A percentile compares a stretch with the other conserved stretches of the same genome.
Evolutionary conservation across 495 filamentous ascomycete genomes (phyloP).

Genomic region (Aspergillus conjunctus): DNA sequence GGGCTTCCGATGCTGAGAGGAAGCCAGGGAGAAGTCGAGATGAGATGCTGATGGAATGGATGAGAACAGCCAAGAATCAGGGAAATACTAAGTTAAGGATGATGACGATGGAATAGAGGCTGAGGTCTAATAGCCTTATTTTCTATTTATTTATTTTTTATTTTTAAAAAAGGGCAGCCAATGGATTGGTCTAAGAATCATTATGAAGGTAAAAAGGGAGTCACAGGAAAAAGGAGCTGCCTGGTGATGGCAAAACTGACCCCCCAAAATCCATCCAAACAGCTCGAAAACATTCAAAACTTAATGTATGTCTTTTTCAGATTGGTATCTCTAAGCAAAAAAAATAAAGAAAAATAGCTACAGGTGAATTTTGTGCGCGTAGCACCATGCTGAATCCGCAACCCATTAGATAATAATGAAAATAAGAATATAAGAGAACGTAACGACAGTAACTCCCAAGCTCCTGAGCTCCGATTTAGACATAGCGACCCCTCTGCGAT

Average conservation of each 20-base stretch:
- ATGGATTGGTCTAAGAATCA: too few species aligned
- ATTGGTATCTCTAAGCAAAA: constrained; percentile 40
- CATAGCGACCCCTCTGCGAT: constrained; percentile 2
- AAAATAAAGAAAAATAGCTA: constrained; percentile 16
- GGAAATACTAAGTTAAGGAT: constrained; percentile 2
- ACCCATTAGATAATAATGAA: constrained; percentile 18
- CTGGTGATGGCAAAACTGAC: constrained; percentile 18
- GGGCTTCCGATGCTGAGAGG: not conserved
- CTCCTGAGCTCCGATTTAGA: constrained; percentile 25
- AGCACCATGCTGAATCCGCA: constrained; percentile 15
- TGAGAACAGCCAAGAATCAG: not conserved
- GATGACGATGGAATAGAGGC: constrained; percentile 4
- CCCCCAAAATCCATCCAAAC: not conserved
- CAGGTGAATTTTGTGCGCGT: constrained; percentile 12
- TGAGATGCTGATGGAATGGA: not conserved
- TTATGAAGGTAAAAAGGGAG: not conserved
- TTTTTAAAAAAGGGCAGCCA: too few species aligned
- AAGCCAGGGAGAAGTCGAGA: not conserved
- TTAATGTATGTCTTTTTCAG: constrained; percentile 26
- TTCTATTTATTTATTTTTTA: too few species aligned
- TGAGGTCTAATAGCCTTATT: too few species aligned
- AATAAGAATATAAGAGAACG: constrained; percentile 19
- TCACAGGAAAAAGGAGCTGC: constrained; percentile 21
- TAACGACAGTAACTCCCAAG: constrained; percentile 23
- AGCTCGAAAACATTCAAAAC: not conserved